These are phyloP conservation scores for Dactylellina cionopaga DNA, from an alignment of 2,329 filamentous ascomycete species.

Conservation along the genomic window DNA sequence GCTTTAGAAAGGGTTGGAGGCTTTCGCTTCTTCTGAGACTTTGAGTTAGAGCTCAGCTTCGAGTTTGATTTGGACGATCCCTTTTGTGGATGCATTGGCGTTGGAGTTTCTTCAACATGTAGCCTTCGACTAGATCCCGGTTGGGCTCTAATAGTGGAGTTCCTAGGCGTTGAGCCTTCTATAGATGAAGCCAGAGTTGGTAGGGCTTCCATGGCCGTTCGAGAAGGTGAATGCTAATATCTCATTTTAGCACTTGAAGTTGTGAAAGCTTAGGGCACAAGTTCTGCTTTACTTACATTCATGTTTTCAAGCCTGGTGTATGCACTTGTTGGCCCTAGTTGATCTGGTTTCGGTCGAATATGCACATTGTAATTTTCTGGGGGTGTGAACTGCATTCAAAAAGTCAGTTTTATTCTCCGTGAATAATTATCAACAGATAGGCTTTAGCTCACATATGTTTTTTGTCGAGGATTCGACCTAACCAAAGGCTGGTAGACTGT, in stretches of 20 bases:
- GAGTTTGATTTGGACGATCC: neutral
- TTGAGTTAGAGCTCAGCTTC: neutral
- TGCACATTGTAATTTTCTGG: slow-evolving; percentile 11
- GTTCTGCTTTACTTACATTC: slow-evolving; percentile 11
- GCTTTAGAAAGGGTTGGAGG: slow-evolving; percentile 53
- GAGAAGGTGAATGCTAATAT: slow-evolving; percentile 28
- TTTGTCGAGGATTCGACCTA: slow-evolving; percentile 13
- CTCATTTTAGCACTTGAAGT: neutral
- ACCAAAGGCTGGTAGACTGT: slow-evolving; percentile 21
- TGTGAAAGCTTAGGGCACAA: neutral
- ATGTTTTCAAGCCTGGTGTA: slow-evolving; percentile 8
- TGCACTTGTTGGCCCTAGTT: slow-evolving; percentile 33
- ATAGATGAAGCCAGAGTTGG: slow-evolving; percentile 35
- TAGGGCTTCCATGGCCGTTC: slow-evolving; percentile 8
- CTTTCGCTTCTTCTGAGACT: slow-evolving; percentile 40
- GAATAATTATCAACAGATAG: too few relatives aligned
- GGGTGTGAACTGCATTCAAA: neutral
- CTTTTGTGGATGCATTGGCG: neutral
- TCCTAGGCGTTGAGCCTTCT: slow-evolving; percentile 1
- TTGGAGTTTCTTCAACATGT: neutral
- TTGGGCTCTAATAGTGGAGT: neutral
- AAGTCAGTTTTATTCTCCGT: neutral
- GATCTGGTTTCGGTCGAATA: neutral
- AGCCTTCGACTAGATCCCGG: neutral
- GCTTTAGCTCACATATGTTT: slow-evolving; percentile 14